Evolutionary conservation across 2,329 filamentous ascomycete species (phyloP).

Genomic region (Sphaerostilbella broomeana): DNA sequence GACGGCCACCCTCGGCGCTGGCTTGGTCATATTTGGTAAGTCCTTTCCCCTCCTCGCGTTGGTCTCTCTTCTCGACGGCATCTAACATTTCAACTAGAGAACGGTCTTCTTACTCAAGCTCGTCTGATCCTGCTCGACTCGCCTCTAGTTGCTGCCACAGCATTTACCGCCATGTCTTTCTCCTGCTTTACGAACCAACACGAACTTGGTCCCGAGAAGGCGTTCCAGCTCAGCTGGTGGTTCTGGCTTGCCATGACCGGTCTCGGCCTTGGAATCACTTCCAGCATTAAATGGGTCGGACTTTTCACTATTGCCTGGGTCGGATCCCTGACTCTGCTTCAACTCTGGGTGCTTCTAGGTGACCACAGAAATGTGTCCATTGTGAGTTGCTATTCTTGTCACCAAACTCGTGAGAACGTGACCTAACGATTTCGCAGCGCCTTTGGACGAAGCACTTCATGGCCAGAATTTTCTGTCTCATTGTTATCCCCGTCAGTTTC

Average conservation of each 20-base stretch:
- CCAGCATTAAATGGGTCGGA: constrained; percentile 98
- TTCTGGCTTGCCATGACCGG: constrained; percentile 91
- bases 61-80: neutral
- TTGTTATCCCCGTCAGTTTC: constrained; percentile 80
- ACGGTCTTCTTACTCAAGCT: constrained; percentile 89
- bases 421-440: no score
- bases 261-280: constrained; percentile 78
- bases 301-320: constrained; percentile 99
- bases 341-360: constrained; percentile 91
- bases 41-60: neutral
- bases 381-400: constrained; percentile 35
- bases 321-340: constrained; percentile 78
- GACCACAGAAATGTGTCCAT: constrained; percentile 80
- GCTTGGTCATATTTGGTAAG: constrained; percentile 84
- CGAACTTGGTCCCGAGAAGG: constrained; percentile 80
- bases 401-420: no score
- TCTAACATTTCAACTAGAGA: constrained; percentile 55
- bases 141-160: constrained; percentile 87
- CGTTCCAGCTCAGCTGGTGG: constrained; percentile 91
- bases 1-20: constrained; percentile 75
- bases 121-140: constrained; percentile 94
- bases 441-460: constrained; percentile 92
- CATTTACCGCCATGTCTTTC: constrained; percentile 84
- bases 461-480: constrained; percentile 82
- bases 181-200: constrained; percentile 95